Conservation (phyloP, 139 green algal genomes). For the Chlorella sorokiniana region DNA sequence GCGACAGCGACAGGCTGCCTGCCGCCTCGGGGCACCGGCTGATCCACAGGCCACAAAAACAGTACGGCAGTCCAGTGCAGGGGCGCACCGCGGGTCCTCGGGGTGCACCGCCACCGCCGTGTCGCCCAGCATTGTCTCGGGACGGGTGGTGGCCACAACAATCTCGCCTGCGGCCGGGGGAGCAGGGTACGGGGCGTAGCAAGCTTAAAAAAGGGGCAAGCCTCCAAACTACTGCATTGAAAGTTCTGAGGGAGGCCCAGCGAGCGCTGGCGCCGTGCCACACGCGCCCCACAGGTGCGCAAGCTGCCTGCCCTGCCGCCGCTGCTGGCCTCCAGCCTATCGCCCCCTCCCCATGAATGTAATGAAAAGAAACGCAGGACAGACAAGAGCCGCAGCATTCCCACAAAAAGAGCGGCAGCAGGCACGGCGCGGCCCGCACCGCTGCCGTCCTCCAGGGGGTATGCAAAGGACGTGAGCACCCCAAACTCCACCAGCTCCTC, state of each 20-base stretch:
- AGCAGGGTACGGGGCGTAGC: neutral
- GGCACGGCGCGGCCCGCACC: neutral
- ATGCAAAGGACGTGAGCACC: slow-evolving; percentile 86
- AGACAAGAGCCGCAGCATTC: too few relatives aligned
- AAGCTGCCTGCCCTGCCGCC: too few relatives aligned
- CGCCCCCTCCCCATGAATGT: too few relatives aligned
- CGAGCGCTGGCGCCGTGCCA: too few relatives aligned
- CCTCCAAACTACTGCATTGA: neutral
- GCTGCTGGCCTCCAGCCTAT: too few relatives aligned
- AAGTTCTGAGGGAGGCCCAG: too few relatives aligned
- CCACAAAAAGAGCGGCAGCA: too few relatives aligned
- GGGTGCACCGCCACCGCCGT: slow-evolving; percentile 95
- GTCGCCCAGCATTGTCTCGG: slow-evolving; percentile 97
- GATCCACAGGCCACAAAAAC: neutral
- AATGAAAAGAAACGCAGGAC: too few relatives aligned
- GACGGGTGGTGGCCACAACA: slow-evolving; percentile 90
- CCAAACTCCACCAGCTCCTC: slow-evolving; percentile 93
- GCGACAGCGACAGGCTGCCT: too few relatives aligned
- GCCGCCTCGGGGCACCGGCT: neutral
- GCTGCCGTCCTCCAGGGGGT: slow-evolving; percentile 20
- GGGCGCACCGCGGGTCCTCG: slow-evolving; percentile 73
- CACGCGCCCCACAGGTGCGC: too few relatives aligned
- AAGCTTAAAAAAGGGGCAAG: neutral
- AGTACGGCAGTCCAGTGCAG: neutral
- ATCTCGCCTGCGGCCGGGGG: slow-evolving; percentile 59